These are phyloP conservation scores for Penicillium pulvis DNA, from an alignment of 495 filamentous ascomycete genomes.

Conservation along the genomic window DNA sequence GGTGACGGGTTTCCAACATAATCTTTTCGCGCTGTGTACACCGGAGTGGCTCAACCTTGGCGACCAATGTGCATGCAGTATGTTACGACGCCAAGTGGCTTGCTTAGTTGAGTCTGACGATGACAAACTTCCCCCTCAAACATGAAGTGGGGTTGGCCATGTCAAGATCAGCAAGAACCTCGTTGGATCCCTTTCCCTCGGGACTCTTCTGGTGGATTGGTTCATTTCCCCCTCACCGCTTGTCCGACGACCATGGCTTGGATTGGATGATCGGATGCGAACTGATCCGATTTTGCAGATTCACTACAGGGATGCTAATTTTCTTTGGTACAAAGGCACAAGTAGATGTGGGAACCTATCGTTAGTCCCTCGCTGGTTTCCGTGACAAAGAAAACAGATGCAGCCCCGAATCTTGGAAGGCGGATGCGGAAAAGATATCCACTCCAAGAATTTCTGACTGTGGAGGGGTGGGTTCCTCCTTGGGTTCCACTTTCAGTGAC, in stretches of 20 bases:
- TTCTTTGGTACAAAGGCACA: neutral
- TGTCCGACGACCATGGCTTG: conserved; percentile 14
- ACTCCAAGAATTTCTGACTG: conserved; percentile 8
- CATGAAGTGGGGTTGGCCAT: conserved; percentile 23
- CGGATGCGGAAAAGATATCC: conserved; percentile 19
- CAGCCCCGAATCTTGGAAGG: neutral
- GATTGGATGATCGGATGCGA: neutral
- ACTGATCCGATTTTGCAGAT: conserved; percentile 9
- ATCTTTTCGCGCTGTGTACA: neutral
- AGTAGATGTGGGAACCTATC: neutral
- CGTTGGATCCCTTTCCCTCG: conserved; percentile 31
- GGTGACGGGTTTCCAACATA: conserved; percentile 17
- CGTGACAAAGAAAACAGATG: neutral
- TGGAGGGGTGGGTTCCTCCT: conserved; percentile 15
- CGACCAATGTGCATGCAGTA: conserved; percentile 23
- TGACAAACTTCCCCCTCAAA: conserved; percentile 14
- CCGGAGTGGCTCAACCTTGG: conserved; percentile 11
- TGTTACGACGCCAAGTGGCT: conserved; percentile 23
- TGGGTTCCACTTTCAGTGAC: conserved; percentile 14
- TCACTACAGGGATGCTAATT: conserved; percentile 13
- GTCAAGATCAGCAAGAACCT: conserved; percentile 30
- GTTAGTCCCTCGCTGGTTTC: neutral
- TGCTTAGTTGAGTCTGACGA: conserved; percentile 21
- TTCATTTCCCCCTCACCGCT: conserved; percentile 28
- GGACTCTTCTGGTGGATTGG: conserved; percentile 23